Evolutionary conservation across 2,329 filamentous ascomycete species (phyloP).

Genomic region (Exserohilum rostratum): DNA sequence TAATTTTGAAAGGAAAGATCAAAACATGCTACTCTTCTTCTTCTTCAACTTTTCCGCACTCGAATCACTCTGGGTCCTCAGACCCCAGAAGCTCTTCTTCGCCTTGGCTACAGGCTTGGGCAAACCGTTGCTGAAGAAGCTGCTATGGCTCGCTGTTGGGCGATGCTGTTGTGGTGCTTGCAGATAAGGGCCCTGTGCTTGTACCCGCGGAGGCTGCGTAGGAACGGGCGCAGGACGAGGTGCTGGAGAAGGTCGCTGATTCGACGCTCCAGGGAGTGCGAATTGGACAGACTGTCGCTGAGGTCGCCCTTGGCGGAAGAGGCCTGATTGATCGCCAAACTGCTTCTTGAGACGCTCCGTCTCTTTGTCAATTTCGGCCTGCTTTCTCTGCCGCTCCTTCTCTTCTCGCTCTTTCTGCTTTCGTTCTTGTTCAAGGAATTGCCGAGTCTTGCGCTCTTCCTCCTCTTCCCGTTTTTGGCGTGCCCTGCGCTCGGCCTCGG

Average conservation of each 20-base stretch:
- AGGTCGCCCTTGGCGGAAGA: slow-evolving; percentile 28
- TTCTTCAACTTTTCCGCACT: slow-evolving; percentile 47
- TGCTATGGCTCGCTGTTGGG: slow-evolving; percentile 40
- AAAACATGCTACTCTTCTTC: slow-evolving; percentile 55
- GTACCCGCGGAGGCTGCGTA: slow-evolving; percentile 22
- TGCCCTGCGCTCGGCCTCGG: slow-evolving; percentile 57
- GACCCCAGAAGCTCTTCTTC: slow-evolving; percentile 49
- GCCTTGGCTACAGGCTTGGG: slow-evolving; percentile 36
- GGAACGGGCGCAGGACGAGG: slow-evolving; percentile 21
- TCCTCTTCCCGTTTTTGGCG: slow-evolving; percentile 64
- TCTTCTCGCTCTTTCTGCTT: slow-evolving; percentile 71
- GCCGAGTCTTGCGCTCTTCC: slow-evolving; percentile 51
- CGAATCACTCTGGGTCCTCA: slow-evolving; percentile 41
- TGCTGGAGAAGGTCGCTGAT: slow-evolving; percentile 12
- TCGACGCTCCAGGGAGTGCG: slow-evolving; percentile 22
- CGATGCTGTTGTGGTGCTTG: slow-evolving; percentile 32
- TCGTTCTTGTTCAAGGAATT: slow-evolving; percentile 44
- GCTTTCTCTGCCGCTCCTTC: slow-evolving; percentile 61
- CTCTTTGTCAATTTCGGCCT: slow-evolving; percentile 69
- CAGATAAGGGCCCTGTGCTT: slow-evolving; percentile 37
- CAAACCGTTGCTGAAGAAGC: slow-evolving; percentile 44
- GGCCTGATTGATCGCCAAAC: slow-evolving; percentile 61
- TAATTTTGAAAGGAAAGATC: slow-evolving; percentile 1
- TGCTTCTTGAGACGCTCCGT: slow-evolving; percentile 73
- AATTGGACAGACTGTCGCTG: slow-evolving; percentile 33